Percentiles rank a stretch among this genome's conserved stretches.
These are phyloP conservation scores for Pneumocystis carinii DNA, from an alignment of 1,139 yeast genomes.

Conservation along the genomic window DNA sequence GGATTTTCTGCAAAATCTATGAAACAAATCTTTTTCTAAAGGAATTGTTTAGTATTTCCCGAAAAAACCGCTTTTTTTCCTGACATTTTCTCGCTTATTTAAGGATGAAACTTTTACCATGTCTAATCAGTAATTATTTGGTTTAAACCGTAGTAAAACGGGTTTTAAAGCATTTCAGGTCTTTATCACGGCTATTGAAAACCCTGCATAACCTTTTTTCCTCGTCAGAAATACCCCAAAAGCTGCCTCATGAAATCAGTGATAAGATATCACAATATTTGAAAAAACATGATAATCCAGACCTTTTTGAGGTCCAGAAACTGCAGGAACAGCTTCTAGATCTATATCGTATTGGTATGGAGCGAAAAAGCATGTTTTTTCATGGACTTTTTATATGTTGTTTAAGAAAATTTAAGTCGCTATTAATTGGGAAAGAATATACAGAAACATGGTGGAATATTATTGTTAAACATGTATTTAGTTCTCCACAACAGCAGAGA, in stretches of 20 bases:
- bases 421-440: not conserved
- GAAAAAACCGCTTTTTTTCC: not conserved
- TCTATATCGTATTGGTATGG: not conserved
- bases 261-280: not conserved
- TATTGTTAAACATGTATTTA: not conserved
- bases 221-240: not conserved
- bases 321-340: not conserved
- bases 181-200: not conserved
- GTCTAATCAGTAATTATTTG: not conserved
- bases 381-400: not conserved
- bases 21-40: not conserved
- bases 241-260: not conserved
- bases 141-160: not conserved
- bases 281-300: not conserved
- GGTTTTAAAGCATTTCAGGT: not conserved
- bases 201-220: not conserved
- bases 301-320: not conserved
- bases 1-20: no score
- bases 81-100: not conserved
- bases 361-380: not conserved
- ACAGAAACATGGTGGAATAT: not conserved
- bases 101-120: not conserved
- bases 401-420: not conserved
- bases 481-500: not conserved
- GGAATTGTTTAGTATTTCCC: not conserved